A percentile compares a stretch with the other conserved stretches of the same genome.
Evolutionary conservation across 345 rosid genomes (phyloP).

Genomic region (Ricinus communis): DNA sequence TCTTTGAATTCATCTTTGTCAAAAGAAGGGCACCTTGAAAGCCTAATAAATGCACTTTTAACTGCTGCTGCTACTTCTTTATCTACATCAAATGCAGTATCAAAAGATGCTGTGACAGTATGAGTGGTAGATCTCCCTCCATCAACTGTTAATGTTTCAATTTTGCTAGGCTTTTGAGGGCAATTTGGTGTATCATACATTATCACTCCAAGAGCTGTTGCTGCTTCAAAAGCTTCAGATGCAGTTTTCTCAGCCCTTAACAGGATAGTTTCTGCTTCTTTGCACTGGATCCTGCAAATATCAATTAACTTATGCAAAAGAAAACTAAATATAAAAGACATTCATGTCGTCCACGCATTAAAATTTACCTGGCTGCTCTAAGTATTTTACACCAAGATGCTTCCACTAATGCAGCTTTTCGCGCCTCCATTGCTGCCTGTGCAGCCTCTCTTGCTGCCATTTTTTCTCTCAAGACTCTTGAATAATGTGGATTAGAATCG

Average conservation of each 20-base stretch:
- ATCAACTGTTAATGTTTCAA: slow-evolving; percentile 48
- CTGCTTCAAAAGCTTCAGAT: slow-evolving; percentile 83
- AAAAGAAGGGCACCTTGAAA: slow-evolving; percentile 55
- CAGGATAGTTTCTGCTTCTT: slow-evolving; percentile 68
- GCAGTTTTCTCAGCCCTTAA: slow-evolving; percentile 71
- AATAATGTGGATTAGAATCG: slow-evolving; percentile 88
- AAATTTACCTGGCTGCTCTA: slow-evolving; percentile 71
- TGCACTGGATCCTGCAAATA: slow-evolving; percentile 59
- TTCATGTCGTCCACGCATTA: neutral
- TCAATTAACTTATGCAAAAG: slow-evolving; percentile 9
- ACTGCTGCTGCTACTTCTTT: slow-evolving; percentile 93
- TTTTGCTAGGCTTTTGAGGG: slow-evolving; percentile 49
- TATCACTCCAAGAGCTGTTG: slow-evolving; percentile 78
- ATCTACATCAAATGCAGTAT: slow-evolving; percentile 89
- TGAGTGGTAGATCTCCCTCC: slow-evolving; percentile 64
- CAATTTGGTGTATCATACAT: slow-evolving; percentile 75
- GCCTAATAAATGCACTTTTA: slow-evolving; percentile 68
- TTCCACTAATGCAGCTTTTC: slow-evolving; percentile 88
- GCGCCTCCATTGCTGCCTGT: slow-evolving; percentile 75
- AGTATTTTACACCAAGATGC: slow-evolving; percentile 95
- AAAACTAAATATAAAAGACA: neutral
- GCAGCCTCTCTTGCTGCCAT: slow-evolving; percentile 94
- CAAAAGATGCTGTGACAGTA: slow-evolving; percentile 78
- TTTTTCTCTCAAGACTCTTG: slow-evolving; percentile 79
- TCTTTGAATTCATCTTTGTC: slow-evolving; percentile 69